Conservation (phyloP, 352 stramenopile species). For the Phytophthora cryptogea region DNA sequence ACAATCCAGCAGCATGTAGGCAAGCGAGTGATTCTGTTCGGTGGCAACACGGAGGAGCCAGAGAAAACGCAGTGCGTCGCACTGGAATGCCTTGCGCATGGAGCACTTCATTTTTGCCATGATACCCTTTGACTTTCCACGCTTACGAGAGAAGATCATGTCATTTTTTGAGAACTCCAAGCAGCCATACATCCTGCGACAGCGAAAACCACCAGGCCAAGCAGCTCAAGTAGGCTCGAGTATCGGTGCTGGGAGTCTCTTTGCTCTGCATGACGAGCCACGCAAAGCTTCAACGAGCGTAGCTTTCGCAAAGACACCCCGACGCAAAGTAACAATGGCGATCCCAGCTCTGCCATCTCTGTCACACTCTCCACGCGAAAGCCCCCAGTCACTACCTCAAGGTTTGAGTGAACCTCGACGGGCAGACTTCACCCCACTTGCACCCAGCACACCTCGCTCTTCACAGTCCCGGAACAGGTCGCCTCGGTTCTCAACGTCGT, state of each 20-base stretch:
- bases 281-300: conserved; percentile 45
- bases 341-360: conserved; percentile 33
- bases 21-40: conserved; percentile 59
- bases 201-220: conserved; percentile 38
- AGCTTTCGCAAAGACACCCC: conserved; percentile 40
- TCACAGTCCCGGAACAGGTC: conserved; percentile 55
- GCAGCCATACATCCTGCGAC: conserved; percentile 60
- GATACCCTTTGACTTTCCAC: conserved; percentile 63
- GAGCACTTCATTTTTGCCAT: conserved; percentile 66
- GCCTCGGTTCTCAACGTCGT: conserved; percentile 41
- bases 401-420: conserved; percentile 19
- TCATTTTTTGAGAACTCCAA: conserved; percentile 57
- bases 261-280: conserved; percentile 38
- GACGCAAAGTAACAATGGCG: conserved; percentile 37
- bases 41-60: conserved; percentile 43
- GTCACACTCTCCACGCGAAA: conserved; percentile 21
- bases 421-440: conserved; percentile 35
- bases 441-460: conserved; percentile 43
- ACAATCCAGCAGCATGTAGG: conserved; percentile 43
- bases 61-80: conserved; percentile 40
- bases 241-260: conserved; percentile 49
- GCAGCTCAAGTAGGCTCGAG: conserved; percentile 33
- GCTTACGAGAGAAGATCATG: conserved; percentile 58
- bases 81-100: conserved; percentile 47
- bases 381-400: conserved; percentile 16